Evolutionary conservation across 257 asterid genomes (phyloP).

Genomic region (Solanum ossicruentum): DNA sequence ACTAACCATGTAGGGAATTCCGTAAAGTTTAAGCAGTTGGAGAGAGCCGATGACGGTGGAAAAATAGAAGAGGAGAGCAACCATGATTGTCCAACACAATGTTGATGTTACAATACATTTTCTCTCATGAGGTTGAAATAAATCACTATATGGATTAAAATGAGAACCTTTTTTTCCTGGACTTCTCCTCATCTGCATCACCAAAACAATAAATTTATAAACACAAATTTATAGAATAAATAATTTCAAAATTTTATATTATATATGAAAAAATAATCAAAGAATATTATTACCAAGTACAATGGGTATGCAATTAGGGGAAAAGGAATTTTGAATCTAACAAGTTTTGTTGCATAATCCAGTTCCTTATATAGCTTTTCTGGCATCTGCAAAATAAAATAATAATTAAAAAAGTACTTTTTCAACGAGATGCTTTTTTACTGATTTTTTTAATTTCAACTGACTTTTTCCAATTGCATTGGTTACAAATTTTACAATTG

Average conservation of each 20-base stretch:
- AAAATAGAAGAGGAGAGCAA: conserved; percentile 28
- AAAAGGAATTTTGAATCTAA: conserved; percentile 34
- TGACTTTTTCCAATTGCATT: too few relatives aligned
- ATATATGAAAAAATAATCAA: too few relatives aligned
- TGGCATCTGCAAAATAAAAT: conserved; percentile 10
- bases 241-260: not conserved
- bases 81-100: conserved; percentile 61
- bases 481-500: too few relatives aligned
- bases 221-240: not conserved
- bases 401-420: not conserved
- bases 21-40: conserved; percentile 48
- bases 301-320: conserved; percentile 31
- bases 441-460: too few relatives aligned
- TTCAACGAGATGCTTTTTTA: too few relatives aligned
- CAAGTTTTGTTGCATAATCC: conserved; percentile 15
- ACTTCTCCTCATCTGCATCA: conserved; percentile 53
- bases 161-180: conserved; percentile 95
- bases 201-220: too few relatives aligned
- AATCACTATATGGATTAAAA: conserved; percentile 61
- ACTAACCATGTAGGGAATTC: conserved; percentile 62
- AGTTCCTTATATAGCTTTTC: conserved; percentile 22
- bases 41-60: conserved; percentile 31
- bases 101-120: conserved; percentile 47
- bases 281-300: conserved; percentile 18
- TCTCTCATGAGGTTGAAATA: conserved; percentile 60